A percentile compares a stretch with the other conserved stretches of the same genome.
Conservation (phyloP, 768 basidiomycete species). For the Sutorius australiensis region DNA sequence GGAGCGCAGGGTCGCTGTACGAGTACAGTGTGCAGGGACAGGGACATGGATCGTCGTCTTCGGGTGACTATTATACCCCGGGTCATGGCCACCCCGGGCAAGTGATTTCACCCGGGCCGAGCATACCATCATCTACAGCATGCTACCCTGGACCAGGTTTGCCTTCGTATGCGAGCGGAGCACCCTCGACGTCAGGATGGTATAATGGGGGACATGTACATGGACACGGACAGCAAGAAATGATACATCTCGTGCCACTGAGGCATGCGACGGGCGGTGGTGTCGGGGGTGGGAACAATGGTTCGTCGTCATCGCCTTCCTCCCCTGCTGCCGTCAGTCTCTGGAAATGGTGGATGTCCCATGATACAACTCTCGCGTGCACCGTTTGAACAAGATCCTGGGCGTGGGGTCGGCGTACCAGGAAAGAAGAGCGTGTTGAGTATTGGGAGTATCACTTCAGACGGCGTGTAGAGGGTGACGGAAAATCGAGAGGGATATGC, state of each 20-base stretch:
- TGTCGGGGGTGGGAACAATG: slow-evolving; percentile 4
- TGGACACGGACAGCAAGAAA: slow-evolving; percentile 26
- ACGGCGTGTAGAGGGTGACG: slow-evolving; percentile 22
- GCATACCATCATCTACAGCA: slow-evolving; percentile 9
- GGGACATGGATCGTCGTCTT: slow-evolving; percentile 17
- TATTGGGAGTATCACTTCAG: slow-evolving; percentile 69
- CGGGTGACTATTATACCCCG: slow-evolving; percentile 25
- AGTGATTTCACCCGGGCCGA: slow-evolving; percentile 19
- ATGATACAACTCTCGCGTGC: slow-evolving; percentile 31
- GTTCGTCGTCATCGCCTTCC: slow-evolving; percentile 27
- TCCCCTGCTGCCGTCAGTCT: slow-evolving; percentile 26
- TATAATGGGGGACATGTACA: slow-evolving; percentile 15
- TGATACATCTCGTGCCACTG: slow-evolving; percentile 36
- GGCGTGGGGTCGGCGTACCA: slow-evolving; percentile 13
- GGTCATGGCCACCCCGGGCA: slow-evolving; percentile 15
- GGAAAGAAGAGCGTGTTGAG: slow-evolving; percentile 66
- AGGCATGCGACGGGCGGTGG: slow-evolving; percentile 17
- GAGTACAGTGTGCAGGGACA: slow-evolving; percentile 22
- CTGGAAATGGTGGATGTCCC: slow-evolving; percentile 18
- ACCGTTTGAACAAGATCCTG: slow-evolving; percentile 31
- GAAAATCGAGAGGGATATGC: neutral
- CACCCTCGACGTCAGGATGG: slow-evolving; percentile 8
- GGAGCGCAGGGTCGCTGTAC: slow-evolving; percentile 22
- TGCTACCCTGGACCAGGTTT: slow-evolving; percentile 13
- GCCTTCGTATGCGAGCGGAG: slow-evolving; percentile 6